Evolutionary conservation across 345 rosid species (phyloP), one percentile per base, ranked within the genome.

Genomic region (Combretum micranthum): DNA sequence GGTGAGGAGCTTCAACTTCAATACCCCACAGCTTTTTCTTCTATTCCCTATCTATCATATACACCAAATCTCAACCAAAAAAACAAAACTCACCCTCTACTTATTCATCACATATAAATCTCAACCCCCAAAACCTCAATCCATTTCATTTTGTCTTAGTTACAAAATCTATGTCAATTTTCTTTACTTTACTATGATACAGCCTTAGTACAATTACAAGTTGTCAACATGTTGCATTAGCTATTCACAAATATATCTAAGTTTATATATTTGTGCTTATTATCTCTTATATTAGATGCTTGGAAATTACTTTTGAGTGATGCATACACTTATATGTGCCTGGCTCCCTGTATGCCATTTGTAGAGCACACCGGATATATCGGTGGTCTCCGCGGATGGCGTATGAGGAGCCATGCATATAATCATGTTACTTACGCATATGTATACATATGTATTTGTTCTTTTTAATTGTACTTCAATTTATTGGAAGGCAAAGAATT

Each of bases 271-370:
- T 39, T 37, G 22, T 54, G 22, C 45, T 20, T 32, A 32, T 32
- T 32, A 7, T 25, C 10, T 32, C 39, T 4, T 32, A 4, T 7
- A 4, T 32, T 4, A 32, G 39, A 32, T 32, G 39, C 9, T 1
- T 3, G 39, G 9, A 11, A 7, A 7, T 32, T 32, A 32, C 1
- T 32, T 7, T 32, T 1, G 7, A 11, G 9, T 7, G 44, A 16
- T 39, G 9, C 18, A 19, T 16, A 10, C 19, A 50, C 21, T 18
- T 44, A 53, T 64, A 69, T 83, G 75, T 85, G 94, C 97, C 97
- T 89, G 97, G 97, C 97, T 89, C 97, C 97, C 97, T 89, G 97
- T 89, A 89, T 89, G 97, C 97, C 97, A 89, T 86, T 75, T 73
- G 81, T 77, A 68, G 69, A 77, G 80, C 77, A 69, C 81, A 74